Conservation (phyloP, 2,329 filamentous ascomycete species). For the Talaromyces albobiverticillius region DNA sequence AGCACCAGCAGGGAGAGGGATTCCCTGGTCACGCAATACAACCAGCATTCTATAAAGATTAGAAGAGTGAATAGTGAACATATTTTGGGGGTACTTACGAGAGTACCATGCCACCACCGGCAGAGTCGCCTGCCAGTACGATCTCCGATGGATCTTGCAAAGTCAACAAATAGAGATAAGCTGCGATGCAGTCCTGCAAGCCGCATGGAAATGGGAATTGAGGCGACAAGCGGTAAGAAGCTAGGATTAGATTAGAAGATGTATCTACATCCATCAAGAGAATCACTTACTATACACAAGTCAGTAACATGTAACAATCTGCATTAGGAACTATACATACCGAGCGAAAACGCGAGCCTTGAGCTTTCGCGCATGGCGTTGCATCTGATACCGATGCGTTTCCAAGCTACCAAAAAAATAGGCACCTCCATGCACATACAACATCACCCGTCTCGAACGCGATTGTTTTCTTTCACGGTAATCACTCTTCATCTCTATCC, state of each 20-base stretch:
- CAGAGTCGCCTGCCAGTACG: slow-evolving; percentile 85
- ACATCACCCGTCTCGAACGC: slow-evolving; percentile 71
- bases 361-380: slow-evolving; percentile 89
- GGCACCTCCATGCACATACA: slow-evolving; percentile 91
- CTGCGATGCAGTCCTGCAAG: slow-evolving; percentile 81
- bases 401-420: slow-evolving; percentile 96
- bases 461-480: slow-evolving; percentile 68
- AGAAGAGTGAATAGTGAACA: slow-evolving; percentile 13
- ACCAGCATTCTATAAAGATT: slow-evolving; percentile 61
- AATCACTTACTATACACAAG: slow-evolving; percentile 3
- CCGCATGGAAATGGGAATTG: slow-evolving; percentile 96
- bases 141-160: slow-evolving; percentile 77
- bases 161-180: slow-evolving; percentile 79
- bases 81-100: slow-evolving; percentile 37
- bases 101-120: slow-evolving; percentile 85
- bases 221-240: slow-evolving; percentile 81
- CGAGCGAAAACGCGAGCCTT: slow-evolving; percentile 83
- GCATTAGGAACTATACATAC: slow-evolving; percentile 26
- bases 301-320: background rate
- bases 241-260: slow-evolving; percentile 23
- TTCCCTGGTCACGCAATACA: slow-evolving; percentile 73
- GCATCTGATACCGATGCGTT: slow-evolving; percentile 97
- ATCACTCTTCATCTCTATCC: slow-evolving; percentile 92
- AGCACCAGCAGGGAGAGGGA: slow-evolving; percentile 83
- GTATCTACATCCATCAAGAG: slow-evolving; percentile 11